Base-by-base conservation (phyloP, 768 basidiomycete species). In the Psilocybe cyanescens region DNA sequence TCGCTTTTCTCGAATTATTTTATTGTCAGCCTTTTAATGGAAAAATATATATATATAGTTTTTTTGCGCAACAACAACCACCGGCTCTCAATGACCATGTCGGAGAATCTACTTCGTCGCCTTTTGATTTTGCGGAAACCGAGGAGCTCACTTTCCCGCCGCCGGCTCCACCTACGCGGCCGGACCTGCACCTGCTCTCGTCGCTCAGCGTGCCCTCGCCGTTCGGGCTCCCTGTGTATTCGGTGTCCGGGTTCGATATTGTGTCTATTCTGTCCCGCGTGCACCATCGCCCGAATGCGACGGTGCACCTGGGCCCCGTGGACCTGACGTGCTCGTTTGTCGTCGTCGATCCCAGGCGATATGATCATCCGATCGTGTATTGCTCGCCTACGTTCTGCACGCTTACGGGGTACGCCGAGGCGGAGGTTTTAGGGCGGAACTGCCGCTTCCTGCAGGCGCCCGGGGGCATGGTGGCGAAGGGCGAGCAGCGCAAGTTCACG, bases 261-360 rank as follows among this genome's bases (percentile, higher is more conserved):
- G 78, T 99, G 49, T 86, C 89, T 30, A 81, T 97, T 47, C 82
- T 99, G 29, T 82, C 90, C 8, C 83, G 93, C 7, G 89, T 99
- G 7, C 88, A 84, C 5, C 83, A 80, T 14, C 84, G 96, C 5
- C 86, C 86, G 0, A 83, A 90, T 67, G 93, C 94, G 1, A 85
- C 79, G 60, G 83, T 98, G 46, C 75, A 80, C 8, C 83, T 99
- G 16, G 97, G 97, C 14, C 94, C 97, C 0, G 92, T 99, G 30
- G 97, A 99, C 74, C 79, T 95, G 61, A 90, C 91, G 5, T 96
- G 94, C 71, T 86, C 90, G n/a, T 99, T 99, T 74, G 83, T 92
- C 67, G 91, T 99, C 44, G 89, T 88, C 47, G 97, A 99, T 71
- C 84, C 89, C 24, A 84, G 91, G 4, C 79, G 91, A 58, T 84